These are phyloP conservation scores for Mycena citricolor DNA, from an alignment of 1,284 basidiomycete species.

Conservation along the genomic window DNA sequence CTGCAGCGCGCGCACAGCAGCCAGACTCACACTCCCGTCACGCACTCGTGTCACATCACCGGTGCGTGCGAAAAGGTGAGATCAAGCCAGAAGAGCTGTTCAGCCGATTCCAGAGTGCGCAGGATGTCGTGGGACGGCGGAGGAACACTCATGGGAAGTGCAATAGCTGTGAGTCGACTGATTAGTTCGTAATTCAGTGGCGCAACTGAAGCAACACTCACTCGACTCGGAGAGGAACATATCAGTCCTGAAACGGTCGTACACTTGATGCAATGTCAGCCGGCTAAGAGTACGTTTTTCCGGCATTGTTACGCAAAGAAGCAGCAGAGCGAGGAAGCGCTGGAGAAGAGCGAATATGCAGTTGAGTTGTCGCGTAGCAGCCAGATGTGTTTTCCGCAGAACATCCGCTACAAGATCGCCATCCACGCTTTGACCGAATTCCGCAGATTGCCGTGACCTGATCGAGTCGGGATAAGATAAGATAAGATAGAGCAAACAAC, in stretches of 20 bases:
- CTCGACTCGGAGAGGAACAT: constrained; percentile 91
- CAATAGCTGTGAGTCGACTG: constrained; percentile 56
- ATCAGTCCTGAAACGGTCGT: constrained; percentile 76
- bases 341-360: constrained; percentile 58
- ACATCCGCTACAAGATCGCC: too few relatives aligned
- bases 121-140: constrained; percentile 62
- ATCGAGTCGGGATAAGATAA: too few relatives aligned
- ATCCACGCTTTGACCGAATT: too few relatives aligned
- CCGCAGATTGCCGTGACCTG: too few relatives aligned
- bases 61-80: constrained; percentile 55
- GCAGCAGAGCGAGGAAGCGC: constrained; percentile 57
- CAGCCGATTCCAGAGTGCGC: constrained; percentile 60
- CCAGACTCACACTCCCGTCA: too few relatives aligned
- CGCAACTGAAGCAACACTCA: constrained; percentile 44
- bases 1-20: too few relatives aligned
- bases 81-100: constrained; percentile 68
- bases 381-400: too few relatives aligned
- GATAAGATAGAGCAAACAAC: too few relatives aligned
- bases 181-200: neutral
- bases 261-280: constrained; percentile 72
- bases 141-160: constrained; percentile 69
- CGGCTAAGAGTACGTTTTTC: constrained; percentile 70
- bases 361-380: constrained; percentile 62
- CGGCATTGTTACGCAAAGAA: constrained; percentile 56
- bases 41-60: constrained; percentile 72